phyloP scores from a whole-genome alignment of 768 basidiomycete species.

The Nevesoporus exiguus region DNA sequence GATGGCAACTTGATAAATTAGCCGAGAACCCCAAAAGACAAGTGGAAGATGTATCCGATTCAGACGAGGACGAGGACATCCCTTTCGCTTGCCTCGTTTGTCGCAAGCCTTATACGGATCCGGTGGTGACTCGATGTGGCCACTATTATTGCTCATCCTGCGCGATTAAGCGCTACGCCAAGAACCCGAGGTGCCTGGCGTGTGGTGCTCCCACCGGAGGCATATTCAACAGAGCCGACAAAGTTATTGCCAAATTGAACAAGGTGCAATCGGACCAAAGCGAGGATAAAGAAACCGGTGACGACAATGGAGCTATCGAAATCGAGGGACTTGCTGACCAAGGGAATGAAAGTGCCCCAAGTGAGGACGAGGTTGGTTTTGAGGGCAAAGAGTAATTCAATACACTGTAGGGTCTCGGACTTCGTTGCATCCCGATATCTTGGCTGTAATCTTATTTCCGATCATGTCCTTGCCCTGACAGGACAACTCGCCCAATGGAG shows the following conservation, averaged over 20 bases:
- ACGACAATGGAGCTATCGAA: slow-evolving; percentile 42
- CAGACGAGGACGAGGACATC: slow-evolving; percentile 80
- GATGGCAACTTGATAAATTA: slow-evolving; percentile 97
- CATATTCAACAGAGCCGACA: slow-evolving; percentile 94
- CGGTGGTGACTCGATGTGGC: slow-evolving; percentile 92
- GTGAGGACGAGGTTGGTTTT: slow-evolving; percentile 26
- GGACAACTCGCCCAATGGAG: slow-evolving; percentile 15
- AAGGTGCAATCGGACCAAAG: slow-evolving; percentile 59
- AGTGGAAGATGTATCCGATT: slow-evolving; percentile 52
- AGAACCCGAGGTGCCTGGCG: slow-evolving; percentile 93
- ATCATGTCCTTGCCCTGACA: slow-evolving; percentile 17
- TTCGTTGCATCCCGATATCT: slow-evolving; percentile 32
- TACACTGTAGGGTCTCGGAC: slow-evolving; percentile 29
- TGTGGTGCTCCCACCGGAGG: slow-evolving; percentile 92
- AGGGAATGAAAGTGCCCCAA: slow-evolving; percentile 26
- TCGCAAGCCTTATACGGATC: slow-evolving; percentile 90
- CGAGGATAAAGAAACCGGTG: slow-evolving; percentile 44
- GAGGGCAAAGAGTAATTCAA: slow-evolving; percentile 30
- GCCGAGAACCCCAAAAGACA: slow-evolving; percentile 72
- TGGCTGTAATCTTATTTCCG: slow-evolving; percentile 20
- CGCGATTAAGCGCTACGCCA: slow-evolving; percentile 91
- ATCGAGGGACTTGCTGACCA: slow-evolving; percentile 55
- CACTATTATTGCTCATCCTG: slow-evolving; percentile 96
- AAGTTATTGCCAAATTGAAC: slow-evolving; percentile 84
- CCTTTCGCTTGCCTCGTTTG: slow-evolving; percentile 99